Evolutionary conservation across 768 basidiomycete species (phyloP).

Genomic region (Auricularia sp.): DNA sequence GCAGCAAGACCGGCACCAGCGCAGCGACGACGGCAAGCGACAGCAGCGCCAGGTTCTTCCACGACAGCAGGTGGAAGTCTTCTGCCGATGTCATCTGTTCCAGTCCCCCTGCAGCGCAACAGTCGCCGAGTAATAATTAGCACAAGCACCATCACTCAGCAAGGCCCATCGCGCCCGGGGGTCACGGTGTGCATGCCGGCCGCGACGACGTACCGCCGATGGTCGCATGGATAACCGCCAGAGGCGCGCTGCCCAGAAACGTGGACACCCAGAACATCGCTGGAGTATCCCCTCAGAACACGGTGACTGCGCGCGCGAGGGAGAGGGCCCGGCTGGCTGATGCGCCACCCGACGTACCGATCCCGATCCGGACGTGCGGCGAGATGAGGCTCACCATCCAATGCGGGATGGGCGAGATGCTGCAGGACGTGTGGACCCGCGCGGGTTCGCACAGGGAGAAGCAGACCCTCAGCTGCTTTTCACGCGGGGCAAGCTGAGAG

Average conservation of each 20-base stretch:
- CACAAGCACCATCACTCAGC: not conserved
- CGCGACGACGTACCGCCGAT: conserved; percentile 50
- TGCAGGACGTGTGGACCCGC: conserved; percentile 12
- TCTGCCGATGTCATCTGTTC: conserved; percentile 91
- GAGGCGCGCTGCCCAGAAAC: conserved; percentile 83
- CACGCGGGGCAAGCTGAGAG: not conserved
- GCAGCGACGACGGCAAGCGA: conserved; percentile 81
- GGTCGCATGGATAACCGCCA: conserved; percentile 88
- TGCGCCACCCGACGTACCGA: conserved; percentile 19
- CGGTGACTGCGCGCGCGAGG: not conserved
- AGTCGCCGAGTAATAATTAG: not conserved
- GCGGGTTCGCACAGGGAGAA: not conserved
- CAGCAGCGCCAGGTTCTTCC: conserved; percentile 80
- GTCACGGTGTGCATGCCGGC: not conserved
- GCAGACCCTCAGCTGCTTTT: not conserved
- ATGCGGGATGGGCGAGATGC: conserved; percentile 89
- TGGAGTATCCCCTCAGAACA: not conserved
- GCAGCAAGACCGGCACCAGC: conserved; percentile 84
- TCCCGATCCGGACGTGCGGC: conserved; percentile 82
- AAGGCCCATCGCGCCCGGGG: not conserved
- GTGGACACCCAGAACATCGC: conserved; percentile 84
- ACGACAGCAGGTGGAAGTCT: conserved; percentile 90
- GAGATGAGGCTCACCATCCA: conserved; percentile 93
- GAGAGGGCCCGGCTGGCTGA: not conserved
- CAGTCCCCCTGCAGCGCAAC: conserved; percentile 36